Conservation (phyloP, 257 asterid species). For the Gentiana macrophylla region DNA sequence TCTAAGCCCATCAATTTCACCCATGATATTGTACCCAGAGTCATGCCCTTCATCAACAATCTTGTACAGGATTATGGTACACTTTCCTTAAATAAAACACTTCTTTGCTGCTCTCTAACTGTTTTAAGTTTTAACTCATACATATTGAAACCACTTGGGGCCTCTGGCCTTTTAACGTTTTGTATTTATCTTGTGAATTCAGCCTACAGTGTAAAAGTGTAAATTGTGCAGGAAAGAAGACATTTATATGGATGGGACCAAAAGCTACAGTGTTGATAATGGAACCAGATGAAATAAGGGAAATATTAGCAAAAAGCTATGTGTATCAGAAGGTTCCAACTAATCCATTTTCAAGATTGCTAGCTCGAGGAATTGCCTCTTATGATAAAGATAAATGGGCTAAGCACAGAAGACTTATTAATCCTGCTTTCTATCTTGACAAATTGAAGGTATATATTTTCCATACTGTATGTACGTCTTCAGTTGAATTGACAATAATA, state of each 20-base stretch:
- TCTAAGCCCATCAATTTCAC: constrained; percentile 25
- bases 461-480: not conserved
- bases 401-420: constrained; percentile 29
- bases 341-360: constrained; percentile 14
- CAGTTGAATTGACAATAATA: too few species aligned
- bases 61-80: constrained; percentile 16
- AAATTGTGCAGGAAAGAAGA: constrained; percentile 14
- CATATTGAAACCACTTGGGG: too few species aligned
- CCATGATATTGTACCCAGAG: constrained; percentile 27
- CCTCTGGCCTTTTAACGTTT: not conserved
- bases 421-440: constrained; percentile 38
- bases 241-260: constrained; percentile 29
- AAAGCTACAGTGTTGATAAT: constrained; percentile 14
- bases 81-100: too few species aligned
- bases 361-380: constrained; percentile 20
- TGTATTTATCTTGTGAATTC: not conserved
- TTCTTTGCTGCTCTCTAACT: not conserved
- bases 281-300: constrained; percentile 26
- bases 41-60: constrained; percentile 13
- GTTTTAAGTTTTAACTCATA: not conserved
- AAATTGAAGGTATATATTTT: constrained; percentile 22
- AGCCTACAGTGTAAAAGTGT: too few species aligned
- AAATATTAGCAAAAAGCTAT: constrained; percentile 23
- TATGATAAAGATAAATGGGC: constrained; percentile 38
- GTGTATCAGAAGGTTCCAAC: constrained; percentile 17